Conservation (phyloP, 495 filamentous ascomycete genomes). For the Tuber umbilicatum region DNA sequence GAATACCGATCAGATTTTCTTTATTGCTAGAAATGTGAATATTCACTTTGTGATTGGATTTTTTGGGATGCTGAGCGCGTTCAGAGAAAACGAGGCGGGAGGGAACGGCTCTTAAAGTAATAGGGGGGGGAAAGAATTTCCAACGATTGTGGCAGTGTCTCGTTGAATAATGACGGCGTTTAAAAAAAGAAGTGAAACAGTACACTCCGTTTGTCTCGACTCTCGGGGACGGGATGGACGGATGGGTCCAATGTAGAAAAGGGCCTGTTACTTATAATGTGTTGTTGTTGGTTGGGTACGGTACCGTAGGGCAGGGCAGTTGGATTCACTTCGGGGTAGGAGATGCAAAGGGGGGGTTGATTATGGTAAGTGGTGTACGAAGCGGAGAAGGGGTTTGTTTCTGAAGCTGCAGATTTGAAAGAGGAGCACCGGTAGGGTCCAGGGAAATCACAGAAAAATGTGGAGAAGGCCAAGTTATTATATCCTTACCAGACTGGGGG, state of each 20-base stretch:
- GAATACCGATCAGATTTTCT: background rate
- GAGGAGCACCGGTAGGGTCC: conserved; percentile 22
- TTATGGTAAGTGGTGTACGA: background rate
- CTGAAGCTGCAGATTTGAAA: conserved; percentile 12
- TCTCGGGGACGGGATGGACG: conserved; percentile 1
- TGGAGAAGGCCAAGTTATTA: conserved; percentile 27
- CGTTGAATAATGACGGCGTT: conserved; percentile 22
- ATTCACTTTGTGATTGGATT: conserved; percentile 2
- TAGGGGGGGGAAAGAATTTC: conserved; percentile 6
- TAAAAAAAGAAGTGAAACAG: conserved; percentile 24
- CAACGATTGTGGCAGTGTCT: conserved; percentile 25
- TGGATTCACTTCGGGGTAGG: background rate
- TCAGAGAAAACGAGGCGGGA: conserved; percentile 5
- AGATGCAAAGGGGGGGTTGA: background rate
- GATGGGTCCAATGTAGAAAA: background rate
- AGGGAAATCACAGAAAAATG: conserved; percentile 8
- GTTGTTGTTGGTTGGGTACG: conserved; percentile 17
- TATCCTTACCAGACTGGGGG: conserved; percentile 19
- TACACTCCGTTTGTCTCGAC: conserved; percentile 3
- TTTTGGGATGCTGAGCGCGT: conserved; percentile 5
- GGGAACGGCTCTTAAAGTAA: conserved; percentile 5
- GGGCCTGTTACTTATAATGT: conserved; percentile 2
- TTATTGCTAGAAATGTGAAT: conserved; percentile 5
- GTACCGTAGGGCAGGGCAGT: background rate
- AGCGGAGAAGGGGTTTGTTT: background rate